These are phyloP conservation scores for Phytophthora tentaculata DNA, from an alignment of 352 stramenopile species.

Conservation along the genomic window DNA sequence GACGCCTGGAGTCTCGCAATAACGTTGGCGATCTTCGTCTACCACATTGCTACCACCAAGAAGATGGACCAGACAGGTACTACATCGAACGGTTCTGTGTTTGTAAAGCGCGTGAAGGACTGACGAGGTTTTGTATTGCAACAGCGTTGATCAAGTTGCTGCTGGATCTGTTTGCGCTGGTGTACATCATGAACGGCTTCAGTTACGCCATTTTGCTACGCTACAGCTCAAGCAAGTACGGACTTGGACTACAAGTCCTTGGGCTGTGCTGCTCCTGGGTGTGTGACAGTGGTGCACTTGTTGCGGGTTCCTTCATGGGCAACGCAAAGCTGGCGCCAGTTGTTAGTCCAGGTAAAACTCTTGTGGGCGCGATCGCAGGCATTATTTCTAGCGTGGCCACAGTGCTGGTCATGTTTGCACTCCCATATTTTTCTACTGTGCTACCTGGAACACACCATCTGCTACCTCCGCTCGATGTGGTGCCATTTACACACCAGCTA, in stretches of 20 bases:
- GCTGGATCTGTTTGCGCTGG: slow-evolving; percentile 61
- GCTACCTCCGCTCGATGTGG: slow-evolving; percentile 35
- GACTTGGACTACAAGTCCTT: slow-evolving; percentile 68
- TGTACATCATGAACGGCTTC: slow-evolving; percentile 70
- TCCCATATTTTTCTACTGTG: slow-evolving; percentile 26
- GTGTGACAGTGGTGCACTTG: slow-evolving; percentile 68
- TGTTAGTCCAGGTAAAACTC: slow-evolving; percentile 77
- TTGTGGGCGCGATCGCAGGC: slow-evolving; percentile 58
- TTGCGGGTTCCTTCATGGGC: slow-evolving; percentile 63
- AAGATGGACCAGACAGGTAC: slow-evolving; percentile 54
- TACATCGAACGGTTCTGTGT: not conserved
- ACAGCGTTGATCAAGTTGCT: slow-evolving; percentile 42
- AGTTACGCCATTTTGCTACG: slow-evolving; percentile 67
- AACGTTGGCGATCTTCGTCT: slow-evolving; percentile 40
- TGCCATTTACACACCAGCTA: slow-evolving; percentile 48
- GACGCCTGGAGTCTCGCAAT: slow-evolving; percentile 40
- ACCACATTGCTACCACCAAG: slow-evolving; percentile 45
- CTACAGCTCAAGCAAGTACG: slow-evolving; percentile 48
- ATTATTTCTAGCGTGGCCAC: slow-evolving; percentile 56
- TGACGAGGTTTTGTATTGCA: slow-evolving; percentile 7
- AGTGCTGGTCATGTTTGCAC: slow-evolving; percentile 50
- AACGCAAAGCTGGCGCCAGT: slow-evolving; percentile 59
- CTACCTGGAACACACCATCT: slow-evolving; percentile 31
- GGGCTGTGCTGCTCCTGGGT: slow-evolving; percentile 70
- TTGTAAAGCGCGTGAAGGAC: not conserved